Conservation (phyloP, 2,329 filamentous ascomycete species). For the Botryotinia globosa region DNA sequence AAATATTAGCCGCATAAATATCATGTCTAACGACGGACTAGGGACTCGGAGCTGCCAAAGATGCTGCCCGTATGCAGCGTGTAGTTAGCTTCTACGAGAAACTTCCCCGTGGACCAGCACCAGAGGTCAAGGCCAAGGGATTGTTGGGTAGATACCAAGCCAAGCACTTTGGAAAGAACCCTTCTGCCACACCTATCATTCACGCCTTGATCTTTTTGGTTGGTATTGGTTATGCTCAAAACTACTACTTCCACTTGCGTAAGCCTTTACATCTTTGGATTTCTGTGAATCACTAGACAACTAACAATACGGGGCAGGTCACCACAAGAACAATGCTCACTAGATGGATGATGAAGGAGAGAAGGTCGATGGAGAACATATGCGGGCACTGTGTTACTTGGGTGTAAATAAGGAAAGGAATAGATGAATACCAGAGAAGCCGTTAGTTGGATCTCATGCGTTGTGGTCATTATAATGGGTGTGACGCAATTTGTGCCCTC, state of each 20-base stretch:
- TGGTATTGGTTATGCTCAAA: constrained; percentile 86
- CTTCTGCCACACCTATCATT: constrained; percentile 79
- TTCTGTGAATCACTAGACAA: background rate
- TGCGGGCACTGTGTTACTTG: constrained; percentile 15
- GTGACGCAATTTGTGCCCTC: background rate
- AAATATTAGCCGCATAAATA: background rate
- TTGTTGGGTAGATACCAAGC: constrained; percentile 85
- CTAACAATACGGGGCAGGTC: constrained; percentile 57
- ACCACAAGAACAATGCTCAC: constrained; percentile 99
- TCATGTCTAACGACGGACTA: constrained; percentile 41
- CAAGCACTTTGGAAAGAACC: constrained; percentile 93
- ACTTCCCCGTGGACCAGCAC: constrained; percentile 88
- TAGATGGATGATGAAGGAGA: constrained; percentile 49
- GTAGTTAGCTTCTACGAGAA: constrained; percentile 99
- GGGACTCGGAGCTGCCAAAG: constrained; percentile 91
- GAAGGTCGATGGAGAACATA: constrained; percentile 2
- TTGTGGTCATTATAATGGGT: constrained; percentile 2
- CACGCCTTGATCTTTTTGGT: constrained; percentile 80
- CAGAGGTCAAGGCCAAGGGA: constrained; percentile 77
- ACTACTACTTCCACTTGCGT: constrained; percentile 99
- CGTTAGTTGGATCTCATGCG: background rate
- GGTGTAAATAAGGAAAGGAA: constrained; percentile 36
- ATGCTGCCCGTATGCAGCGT: constrained; percentile 96
- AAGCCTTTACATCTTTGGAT: constrained; percentile 45
- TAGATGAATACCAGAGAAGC: constrained; percentile 26